Conservation (phyloP, 306 rosid genomes). For the Pyrus bretschneideri region DNA sequence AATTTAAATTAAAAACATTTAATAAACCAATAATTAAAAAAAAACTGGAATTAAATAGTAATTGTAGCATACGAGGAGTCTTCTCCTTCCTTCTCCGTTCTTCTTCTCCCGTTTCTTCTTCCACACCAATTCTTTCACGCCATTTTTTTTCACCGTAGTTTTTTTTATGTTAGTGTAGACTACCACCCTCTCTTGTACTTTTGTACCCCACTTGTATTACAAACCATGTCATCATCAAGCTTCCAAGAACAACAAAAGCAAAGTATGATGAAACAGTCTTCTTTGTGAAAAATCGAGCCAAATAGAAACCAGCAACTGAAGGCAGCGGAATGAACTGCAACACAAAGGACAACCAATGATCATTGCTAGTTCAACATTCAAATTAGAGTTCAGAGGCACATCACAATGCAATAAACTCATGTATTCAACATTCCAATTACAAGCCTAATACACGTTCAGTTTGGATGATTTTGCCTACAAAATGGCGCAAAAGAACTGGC, state of each 20-base stretch:
- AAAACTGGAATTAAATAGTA: too few species aligned
- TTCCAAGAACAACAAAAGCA: conserved; percentile 86
- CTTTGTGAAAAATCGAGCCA: conserved; percentile 86
- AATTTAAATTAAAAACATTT: too few species aligned
- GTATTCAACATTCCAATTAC: background rate
- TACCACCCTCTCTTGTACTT: too few species aligned
- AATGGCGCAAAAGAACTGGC: too few species aligned
- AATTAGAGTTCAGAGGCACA: background rate
- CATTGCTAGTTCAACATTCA: background rate
- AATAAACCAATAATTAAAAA: too few species aligned
- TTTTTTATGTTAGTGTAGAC: too few species aligned
- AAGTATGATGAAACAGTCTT: conserved; percentile 83
- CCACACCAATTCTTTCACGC: too few species aligned
- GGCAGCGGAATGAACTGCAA: conserved; percentile 94
- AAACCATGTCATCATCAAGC: conserved; percentile 93
- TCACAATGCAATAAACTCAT: background rate
- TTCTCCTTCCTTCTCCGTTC: too few species aligned
- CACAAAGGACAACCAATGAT: background rate
- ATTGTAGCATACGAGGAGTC: too few species aligned
- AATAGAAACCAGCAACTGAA: conserved; percentile 82
- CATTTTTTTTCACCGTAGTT: too few species aligned
- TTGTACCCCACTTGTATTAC: conserved; percentile 39
- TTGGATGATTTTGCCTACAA: background rate
- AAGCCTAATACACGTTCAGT: background rate
- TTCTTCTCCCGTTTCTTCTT: too few species aligned